Percentiles rank a stretch among this genome's conserved stretches.
Conservation (phyloP, 179 eudicot species). For the Beta macrorhiza region DNA sequence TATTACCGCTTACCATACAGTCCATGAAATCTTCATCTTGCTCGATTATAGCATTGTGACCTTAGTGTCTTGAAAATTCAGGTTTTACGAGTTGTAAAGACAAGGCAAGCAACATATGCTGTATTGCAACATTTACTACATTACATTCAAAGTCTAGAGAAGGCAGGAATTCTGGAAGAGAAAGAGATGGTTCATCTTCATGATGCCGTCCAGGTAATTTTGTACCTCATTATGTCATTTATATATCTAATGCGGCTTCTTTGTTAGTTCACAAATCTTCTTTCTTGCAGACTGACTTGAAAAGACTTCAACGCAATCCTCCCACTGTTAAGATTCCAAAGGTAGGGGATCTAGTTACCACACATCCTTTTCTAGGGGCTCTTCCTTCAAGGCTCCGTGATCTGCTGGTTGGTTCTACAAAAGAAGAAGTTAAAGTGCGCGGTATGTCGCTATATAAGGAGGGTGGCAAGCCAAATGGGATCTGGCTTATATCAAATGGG, state of each 20-base stretch:
- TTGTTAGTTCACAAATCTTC: slow-evolving; percentile 7
- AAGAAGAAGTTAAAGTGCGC: slow-evolving; percentile 70
- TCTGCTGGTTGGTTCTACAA: slow-evolving; percentile 59
- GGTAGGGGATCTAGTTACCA: slow-evolving; percentile 50
- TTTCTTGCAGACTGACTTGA: slow-evolving; percentile 73
- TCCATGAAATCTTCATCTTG: not conserved
- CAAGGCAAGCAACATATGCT: slow-evolving; percentile 93
- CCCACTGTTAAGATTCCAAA: slow-evolving; percentile 87
- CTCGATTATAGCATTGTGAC: not conserved
- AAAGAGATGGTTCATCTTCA: slow-evolving; percentile 92
- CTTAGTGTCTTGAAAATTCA: slow-evolving; percentile 29
- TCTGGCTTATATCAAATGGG: slow-evolving; percentile 88
- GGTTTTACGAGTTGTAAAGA: slow-evolving; percentile 87
- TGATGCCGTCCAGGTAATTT: slow-evolving; percentile 86
- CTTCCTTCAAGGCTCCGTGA: slow-evolving; percentile 63
- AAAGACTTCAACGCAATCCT: slow-evolving; percentile 77
- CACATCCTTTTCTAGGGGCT: slow-evolving; percentile 82
- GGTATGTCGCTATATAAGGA: slow-evolving; percentile 71
- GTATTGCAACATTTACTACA: slow-evolving; percentile 75
- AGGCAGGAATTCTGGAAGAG: slow-evolving; percentile 77
- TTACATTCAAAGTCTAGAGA: slow-evolving; percentile 83
- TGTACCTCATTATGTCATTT: not conserved
- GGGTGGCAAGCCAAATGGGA: slow-evolving; percentile 72
- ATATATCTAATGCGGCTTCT: slow-evolving; percentile 3
- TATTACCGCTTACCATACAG: not conserved